phyloP scores from a whole-genome alignment of 2,329 filamentous ascomycete genomes.

The Fusarium sp. region DNA sequence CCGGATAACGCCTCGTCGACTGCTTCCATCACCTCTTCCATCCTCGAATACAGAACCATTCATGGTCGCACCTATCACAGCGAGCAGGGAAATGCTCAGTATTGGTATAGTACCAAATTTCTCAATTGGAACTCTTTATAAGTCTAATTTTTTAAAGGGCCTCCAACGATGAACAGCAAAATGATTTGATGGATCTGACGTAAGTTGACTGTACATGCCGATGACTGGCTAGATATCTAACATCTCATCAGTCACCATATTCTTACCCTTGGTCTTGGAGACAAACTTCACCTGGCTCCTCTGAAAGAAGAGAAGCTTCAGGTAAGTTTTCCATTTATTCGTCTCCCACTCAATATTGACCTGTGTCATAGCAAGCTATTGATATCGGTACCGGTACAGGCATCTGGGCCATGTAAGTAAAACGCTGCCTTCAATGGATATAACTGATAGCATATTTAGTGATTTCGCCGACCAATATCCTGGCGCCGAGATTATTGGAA shows the following conservation, averaged over 20 bases:
- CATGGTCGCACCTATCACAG: conserved; percentile 42
- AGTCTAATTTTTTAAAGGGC: conserved; percentile 21
- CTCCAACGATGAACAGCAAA: conserved; percentile 40
- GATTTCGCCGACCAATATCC: conserved; percentile 61
- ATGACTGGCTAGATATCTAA: too few relatives aligned
- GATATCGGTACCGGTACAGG: conserved; percentile 70
- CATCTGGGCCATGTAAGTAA: conserved; percentile 59
- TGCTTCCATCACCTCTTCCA: conserved; percentile 38
- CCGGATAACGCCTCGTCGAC: conserved; percentile 32
- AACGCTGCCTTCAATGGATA: not conserved
- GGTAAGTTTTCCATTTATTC: not conserved
- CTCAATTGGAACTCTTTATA: too few relatives aligned
- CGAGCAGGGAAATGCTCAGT: conserved; percentile 41
- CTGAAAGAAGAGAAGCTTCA: conserved; percentile 42
- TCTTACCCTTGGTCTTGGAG: conserved; percentile 36
- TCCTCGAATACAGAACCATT: conserved; percentile 37
- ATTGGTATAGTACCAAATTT: conserved; percentile 32
- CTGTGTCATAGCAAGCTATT: conserved; percentile 44
- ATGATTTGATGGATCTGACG: conserved; percentile 42
- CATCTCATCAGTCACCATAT: conserved; percentile 33
- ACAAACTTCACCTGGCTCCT: conserved; percentile 37
- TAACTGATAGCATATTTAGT: conserved; percentile 48
- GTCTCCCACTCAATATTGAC: conserved; percentile 2
- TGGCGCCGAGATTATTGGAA: conserved; percentile 59
- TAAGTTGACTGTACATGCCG: not conserved